Percentiles rank a stretch among this genome's conserved stretches.
Evolutionary conservation across 768 basidiomycete species (phyloP).

Genomic region (Thelephora aurantiotincta): DNA sequence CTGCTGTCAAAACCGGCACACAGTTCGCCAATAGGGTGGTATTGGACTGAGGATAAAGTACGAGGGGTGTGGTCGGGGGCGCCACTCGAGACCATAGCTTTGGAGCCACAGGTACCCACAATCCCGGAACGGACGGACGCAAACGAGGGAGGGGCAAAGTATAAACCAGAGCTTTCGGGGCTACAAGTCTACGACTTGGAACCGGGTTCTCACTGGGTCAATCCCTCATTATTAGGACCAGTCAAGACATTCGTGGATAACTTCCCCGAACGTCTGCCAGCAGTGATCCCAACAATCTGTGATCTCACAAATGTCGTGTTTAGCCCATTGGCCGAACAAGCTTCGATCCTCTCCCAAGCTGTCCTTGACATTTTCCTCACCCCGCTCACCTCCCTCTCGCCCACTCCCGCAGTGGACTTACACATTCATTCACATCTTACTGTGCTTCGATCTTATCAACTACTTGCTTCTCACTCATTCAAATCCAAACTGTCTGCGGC

Average conservation of each 20-base stretch:
- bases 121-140: not conserved
- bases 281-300: conserved; percentile 47
- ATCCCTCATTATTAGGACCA: conserved; percentile 4
- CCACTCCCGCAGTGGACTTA: conserved; percentile 21
- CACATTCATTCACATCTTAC: conserved; percentile 53
- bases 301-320: conserved; percentile 53
- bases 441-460: conserved; percentile 61
- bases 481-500: conserved; percentile 53
- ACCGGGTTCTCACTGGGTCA: conserved; percentile 30
- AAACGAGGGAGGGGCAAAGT: conserved; percentile 1
- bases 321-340: conserved; percentile 43
- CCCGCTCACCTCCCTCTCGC: conserved; percentile 25
- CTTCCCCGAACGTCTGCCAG: conserved; percentile 48
- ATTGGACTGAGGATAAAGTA: conserved; percentile 48
- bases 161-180: conserved; percentile 24
- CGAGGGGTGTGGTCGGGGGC: conserved; percentile 26
- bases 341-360: conserved; percentile 47
- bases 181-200: conserved; percentile 55
- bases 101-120: too few relatives aligned
- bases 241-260: conserved; percentile 34
- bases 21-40: conserved; percentile 31
- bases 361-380: conserved; percentile 56
- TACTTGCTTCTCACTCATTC: conserved; percentile 62
- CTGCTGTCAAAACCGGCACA: conserved; percentile 22
- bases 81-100: not conserved